These are phyloP conservation scores for Suhomyces maxii DNA, from an alignment of 1,139 yeast genomes.

Conservation along the genomic window DNA sequence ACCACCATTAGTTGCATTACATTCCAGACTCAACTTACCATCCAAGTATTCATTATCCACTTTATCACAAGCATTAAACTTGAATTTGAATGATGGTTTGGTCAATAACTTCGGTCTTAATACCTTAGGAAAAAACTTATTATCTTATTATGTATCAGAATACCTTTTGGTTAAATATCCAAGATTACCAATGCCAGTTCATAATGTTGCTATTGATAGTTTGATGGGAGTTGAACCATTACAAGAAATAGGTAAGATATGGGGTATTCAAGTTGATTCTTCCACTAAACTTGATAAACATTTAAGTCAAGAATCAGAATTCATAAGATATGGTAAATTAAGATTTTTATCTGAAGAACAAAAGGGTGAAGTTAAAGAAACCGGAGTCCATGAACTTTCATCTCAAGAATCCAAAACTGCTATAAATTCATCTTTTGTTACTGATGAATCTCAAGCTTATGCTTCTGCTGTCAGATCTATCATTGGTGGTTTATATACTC, in stretches of 20 bases:
- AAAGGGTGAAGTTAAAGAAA: constrained; percentile 42
- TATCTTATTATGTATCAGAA: constrained; percentile 76
- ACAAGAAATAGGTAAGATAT: constrained; percentile 61
- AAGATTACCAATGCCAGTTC: constrained; percentile 78
- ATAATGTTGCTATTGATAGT: constrained; percentile 72
- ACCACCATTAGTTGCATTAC: constrained; percentile 77
- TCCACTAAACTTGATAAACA: constrained; percentile 65
- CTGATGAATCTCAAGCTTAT: constrained; percentile 41
- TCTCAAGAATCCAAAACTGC: constrained; percentile 27
- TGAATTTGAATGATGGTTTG: constrained; percentile 42
- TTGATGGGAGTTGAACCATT: constrained; percentile 68
- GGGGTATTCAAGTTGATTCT: constrained; percentile 88
- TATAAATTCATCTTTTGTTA: constrained; percentile 16
- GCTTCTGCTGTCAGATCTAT: constrained; percentile 69
- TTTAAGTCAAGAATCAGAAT: constrained; percentile 67
- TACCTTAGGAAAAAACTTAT: constrained; percentile 73
- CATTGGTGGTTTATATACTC: constrained; percentile 68
- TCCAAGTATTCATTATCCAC: constrained; percentile 58
- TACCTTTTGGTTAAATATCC: constrained; percentile 77
- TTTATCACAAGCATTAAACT: constrained; percentile 74
- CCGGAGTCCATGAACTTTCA: constrained; percentile 52
- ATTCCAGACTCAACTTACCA: constrained; percentile 69
- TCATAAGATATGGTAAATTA: constrained; percentile 62
- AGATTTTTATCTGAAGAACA: constrained; percentile 47
- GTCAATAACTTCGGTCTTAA: constrained; percentile 81